Conservation (phyloP, 148 eudicot genomes). For the Vaccinium corymbosum region DNA sequence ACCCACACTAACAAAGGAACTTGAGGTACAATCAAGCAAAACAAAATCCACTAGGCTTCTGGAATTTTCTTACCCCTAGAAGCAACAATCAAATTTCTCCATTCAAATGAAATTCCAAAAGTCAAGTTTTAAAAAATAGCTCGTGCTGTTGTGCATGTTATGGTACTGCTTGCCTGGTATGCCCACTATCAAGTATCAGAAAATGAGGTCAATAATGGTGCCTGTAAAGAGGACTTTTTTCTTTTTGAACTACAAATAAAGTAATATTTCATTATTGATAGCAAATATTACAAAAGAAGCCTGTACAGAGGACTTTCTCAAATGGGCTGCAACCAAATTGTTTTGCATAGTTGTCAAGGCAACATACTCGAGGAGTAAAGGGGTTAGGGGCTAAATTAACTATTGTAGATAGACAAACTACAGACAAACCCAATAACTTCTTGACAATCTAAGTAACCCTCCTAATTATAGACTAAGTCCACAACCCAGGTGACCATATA, state of each 20-base stretch:
- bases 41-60: neutral
- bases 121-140: neutral
- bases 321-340: neutral
- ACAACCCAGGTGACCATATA: neutral
- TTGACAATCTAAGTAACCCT: neutral
- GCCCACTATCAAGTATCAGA: neutral
- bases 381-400: neutral
- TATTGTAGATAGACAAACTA: neutral
- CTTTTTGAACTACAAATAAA: no score
- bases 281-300: no score
- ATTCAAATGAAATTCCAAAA: neutral
- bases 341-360: neutral
- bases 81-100: neutral
- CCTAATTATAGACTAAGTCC: neutral
- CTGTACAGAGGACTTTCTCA: neutral
- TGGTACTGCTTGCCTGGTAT: neutral
- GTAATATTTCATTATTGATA: no score
- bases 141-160: neutral
- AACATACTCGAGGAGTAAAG: neutral
- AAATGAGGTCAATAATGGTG: neutral
- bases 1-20: no score
- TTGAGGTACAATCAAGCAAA: neutral
- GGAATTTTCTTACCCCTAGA: neutral
- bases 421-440: neutral
- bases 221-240: neutral